Percentiles rank a stretch among this genome's conserved stretches.
These are phyloP conservation scores for Glarea lozoyensis DNA, from an alignment of 495 filamentous ascomycete species.

Conservation along the genomic window DNA sequence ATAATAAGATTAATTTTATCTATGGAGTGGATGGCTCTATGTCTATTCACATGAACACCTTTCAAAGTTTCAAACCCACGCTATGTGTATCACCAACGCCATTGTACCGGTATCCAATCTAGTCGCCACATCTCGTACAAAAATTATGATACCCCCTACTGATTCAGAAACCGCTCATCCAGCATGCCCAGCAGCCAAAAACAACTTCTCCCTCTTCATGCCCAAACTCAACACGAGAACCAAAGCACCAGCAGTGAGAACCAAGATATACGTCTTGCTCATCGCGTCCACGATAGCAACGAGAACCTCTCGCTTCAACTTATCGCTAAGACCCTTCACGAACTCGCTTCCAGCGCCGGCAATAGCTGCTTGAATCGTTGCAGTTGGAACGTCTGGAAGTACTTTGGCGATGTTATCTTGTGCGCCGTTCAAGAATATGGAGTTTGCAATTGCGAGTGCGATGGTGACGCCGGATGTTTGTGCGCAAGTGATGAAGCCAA, in stretches of 20 bases:
- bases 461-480: conserved; percentile 46
- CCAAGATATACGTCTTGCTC: conserved; percentile 40
- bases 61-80: too few relatives aligned
- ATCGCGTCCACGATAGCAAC: conserved; percentile 41
- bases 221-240: conserved; percentile 31
- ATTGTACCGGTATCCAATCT: too few relatives aligned
- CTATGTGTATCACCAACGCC: too few relatives aligned
- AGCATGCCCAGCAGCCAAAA: conserved; percentile 22
- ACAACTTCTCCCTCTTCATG: conserved; percentile 49
- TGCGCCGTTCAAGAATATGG: conserved; percentile 37
- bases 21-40: too few relatives aligned
- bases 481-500: conserved; percentile 43
- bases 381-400: conserved; percentile 7
- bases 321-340: conserved; percentile 26
- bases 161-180: too few relatives aligned
- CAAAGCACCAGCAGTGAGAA: conserved; percentile 38
- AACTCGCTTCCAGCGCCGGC: conserved; percentile 35
- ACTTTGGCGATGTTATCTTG: conserved; percentile 26
- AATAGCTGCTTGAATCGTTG: conserved; percentile 36
- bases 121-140: too few relatives aligned
- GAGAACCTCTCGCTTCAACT: conserved; percentile 30
- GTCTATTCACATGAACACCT: too few relatives aligned
- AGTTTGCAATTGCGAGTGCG: conserved; percentile 46
- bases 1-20: too few relatives aligned
- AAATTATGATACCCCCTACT: too few relatives aligned